Base-by-base conservation (phyloP, 108 stramenopile genomes). In the Schizochytrium sp. region DNA sequence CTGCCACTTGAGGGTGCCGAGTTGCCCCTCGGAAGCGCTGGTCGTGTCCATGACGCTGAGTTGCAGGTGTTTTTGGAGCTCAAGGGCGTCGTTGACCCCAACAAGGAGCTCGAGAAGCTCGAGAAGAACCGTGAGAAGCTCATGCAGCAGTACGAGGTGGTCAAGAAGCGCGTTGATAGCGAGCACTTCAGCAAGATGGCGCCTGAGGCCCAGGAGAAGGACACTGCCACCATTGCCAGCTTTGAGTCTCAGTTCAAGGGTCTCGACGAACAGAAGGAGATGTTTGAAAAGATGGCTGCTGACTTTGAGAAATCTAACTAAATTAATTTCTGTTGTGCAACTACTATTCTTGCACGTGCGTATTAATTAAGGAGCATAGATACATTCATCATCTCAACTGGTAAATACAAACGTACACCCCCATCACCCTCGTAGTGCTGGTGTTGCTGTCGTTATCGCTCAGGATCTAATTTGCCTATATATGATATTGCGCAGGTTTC, bases 41-140 rank as follows among this genome's bases (percentile, higher is more conserved):
- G 95, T 61, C 73, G 93, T 47, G 92, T 98, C 56, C 94, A 97
- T 50, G 95, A 96, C 87, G 96, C 97, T 72, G 83, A 92, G 3
- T 89, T 96, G 50, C 96, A 96, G 72, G 94, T 98, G 42, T 92
- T 96, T 64, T 96, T 99, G 90, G 96, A 98, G 87, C 92, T 99
- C 15, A 95, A 95, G 83, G 99, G 99, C n/a, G 92, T 97, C 91
- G 97, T 99, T 12, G 96, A 99, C 89, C 97, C 95, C 88, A 95
- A 93, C 61, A 95, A 95, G 44, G 99, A 98, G 92, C 97, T 99
- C 59, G 90, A 88, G 59, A 95, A 98, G 87, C 92, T 99, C 58
- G 44, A 72, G 46, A 92, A 92, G 69, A 91, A 92, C 57, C 83
- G 93, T 19, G 92, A 94, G 88, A 96, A 97, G 92, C 17, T 61